These are phyloP conservation scores for Haematococcus lacustris DNA, from an alignment of 139 green algal genomes.

Conservation along the genomic window DNA sequence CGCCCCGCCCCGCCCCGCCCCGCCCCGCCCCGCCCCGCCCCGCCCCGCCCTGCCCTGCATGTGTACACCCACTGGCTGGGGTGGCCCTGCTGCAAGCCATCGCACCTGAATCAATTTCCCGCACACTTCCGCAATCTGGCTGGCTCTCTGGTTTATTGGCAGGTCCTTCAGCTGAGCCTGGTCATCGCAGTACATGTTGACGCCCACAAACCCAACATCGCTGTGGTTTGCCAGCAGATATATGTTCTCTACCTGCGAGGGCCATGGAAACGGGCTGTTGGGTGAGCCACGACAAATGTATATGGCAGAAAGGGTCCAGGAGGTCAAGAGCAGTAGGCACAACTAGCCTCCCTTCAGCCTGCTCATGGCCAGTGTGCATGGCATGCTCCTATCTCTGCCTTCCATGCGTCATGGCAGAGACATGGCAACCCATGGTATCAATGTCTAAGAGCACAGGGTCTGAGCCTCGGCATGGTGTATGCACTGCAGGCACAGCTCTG, in stretches of 20 bases:
- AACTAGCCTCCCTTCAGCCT: not conserved
- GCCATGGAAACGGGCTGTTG: not conserved
- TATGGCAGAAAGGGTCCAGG: not conserved
- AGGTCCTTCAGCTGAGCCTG: slow-evolving; percentile 55
- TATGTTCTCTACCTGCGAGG: slow-evolving; percentile 67
- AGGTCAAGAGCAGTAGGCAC: not conserved
- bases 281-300: too few species aligned
- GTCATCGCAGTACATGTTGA: slow-evolving; percentile 88
- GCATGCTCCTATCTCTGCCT: not conserved
- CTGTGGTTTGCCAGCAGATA: slow-evolving; percentile 61
- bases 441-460: too few species aligned
- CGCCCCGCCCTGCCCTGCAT: too few species aligned
- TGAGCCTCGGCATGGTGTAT: not conserved
- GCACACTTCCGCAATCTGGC: slow-evolving; percentile 54
- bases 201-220: slow-evolving; percentile 49
- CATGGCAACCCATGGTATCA: not conserved
- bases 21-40: too few species aligned
- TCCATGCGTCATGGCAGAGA: not conserved
- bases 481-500: not conserved
- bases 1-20: too few species aligned
- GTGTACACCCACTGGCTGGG: too few species aligned
- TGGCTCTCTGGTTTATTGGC: slow-evolving; percentile 62
- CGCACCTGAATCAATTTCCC: slow-evolving; percentile 65
- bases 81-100: too few species aligned
- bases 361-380: not conserved